Conservation (phyloP, 208 protist genomes). For the Leishmania amazonensis region DNA sequence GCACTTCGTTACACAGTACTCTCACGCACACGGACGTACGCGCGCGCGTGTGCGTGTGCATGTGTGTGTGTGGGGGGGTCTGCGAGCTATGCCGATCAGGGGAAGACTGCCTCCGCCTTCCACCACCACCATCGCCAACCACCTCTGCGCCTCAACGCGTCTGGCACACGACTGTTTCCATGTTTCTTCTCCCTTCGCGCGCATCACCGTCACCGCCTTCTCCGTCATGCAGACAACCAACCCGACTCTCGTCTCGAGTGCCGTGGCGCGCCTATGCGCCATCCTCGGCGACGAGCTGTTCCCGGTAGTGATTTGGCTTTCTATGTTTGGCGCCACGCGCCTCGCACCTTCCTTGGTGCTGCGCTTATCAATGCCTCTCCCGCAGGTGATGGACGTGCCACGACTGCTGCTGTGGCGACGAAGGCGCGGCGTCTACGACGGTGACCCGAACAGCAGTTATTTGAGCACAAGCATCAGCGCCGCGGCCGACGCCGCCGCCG, state of each 20-base stretch:
- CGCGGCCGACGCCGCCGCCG: conserved; percentile 24
- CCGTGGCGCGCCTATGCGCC: background rate
- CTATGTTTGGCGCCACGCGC: conserved; percentile 25
- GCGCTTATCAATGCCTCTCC: conserved; percentile 26
- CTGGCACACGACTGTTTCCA: background rate
- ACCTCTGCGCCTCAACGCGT: background rate
- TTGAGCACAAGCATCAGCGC: background rate
- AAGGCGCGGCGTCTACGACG: background rate
- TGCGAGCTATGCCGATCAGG: background rate
- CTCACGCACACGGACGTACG: background rate
- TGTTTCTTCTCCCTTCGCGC: background rate
- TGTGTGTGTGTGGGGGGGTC: background rate
- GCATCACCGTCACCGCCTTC: background rate
- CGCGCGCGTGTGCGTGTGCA: too few relatives aligned
- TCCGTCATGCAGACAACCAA: background rate
- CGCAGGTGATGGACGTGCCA: conserved; percentile 30
- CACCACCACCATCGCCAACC: too few relatives aligned
- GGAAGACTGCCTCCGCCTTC: background rate
- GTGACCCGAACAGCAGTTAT: background rate
- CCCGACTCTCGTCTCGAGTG: background rate
- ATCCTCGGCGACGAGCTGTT: conserved; percentile 29
- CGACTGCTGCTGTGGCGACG: conserved; percentile 31
- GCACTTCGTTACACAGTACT: background rate
- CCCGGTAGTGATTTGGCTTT: conserved; percentile 23
- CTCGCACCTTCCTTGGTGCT: conserved; percentile 23